These are phyloP conservation scores for Claviceps maximensis DNA, from an alignment of 2,329 filamentous ascomycete species.

Conservation along the genomic window DNA sequence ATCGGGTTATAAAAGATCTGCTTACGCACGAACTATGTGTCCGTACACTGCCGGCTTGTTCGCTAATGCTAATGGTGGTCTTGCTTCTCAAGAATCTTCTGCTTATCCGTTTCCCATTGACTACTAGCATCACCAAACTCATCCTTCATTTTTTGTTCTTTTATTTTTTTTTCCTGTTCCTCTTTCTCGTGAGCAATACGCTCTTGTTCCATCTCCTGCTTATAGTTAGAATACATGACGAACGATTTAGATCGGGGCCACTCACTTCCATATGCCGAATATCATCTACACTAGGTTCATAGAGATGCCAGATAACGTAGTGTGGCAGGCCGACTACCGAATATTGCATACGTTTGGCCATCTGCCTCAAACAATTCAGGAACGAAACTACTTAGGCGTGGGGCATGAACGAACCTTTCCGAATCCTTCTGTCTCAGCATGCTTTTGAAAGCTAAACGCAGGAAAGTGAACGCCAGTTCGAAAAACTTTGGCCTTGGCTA, in stretches of 20 bases:
- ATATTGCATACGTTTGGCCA: constrained; percentile 92
- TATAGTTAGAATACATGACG: background rate
- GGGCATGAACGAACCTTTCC: constrained; percentile 60
- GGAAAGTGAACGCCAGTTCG: constrained; percentile 92
- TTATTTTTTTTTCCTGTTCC: constrained; percentile 53
- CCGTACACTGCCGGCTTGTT: too few species aligned
- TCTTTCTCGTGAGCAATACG: constrained; percentile 66
- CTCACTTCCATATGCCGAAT: constrained; percentile 85
- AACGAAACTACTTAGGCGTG: background rate
- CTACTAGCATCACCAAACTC: constrained; percentile 62
- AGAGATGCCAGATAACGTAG: constrained; percentile 98
- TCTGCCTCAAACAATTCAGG: constrained; percentile 38
- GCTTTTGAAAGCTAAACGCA: constrained; percentile 96
- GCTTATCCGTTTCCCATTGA: constrained; percentile 87
- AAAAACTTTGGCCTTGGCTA: constrained; percentile 94
- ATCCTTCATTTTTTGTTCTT: constrained; percentile 59
- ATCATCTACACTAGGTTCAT: constrained; percentile 97
- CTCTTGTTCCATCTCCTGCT: constrained; percentile 86
- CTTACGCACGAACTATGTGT: too few species aligned
- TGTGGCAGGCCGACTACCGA: constrained; percentile 92
- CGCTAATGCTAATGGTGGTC: background rate
- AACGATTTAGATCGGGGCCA: background rate
- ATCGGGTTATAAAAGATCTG: too few species aligned
- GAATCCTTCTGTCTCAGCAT: constrained; percentile 96
- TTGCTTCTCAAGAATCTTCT: constrained; percentile 49